phyloP scores from a whole-genome alignment of 192 early-diverging fungal genomes.

The Entomortierella beljakovae region DNA sequence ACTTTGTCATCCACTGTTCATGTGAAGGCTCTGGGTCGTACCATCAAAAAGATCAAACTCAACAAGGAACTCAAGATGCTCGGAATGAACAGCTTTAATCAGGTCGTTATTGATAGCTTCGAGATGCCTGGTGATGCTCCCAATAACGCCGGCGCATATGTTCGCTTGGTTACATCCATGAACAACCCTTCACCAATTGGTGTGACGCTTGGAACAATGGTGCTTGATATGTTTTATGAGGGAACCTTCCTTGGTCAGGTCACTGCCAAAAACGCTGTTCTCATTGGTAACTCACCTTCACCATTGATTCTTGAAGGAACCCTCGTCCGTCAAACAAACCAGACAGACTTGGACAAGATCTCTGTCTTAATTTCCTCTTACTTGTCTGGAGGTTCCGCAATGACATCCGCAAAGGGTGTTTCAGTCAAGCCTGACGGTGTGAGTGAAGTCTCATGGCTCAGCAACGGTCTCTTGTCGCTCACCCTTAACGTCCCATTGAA shows the following conservation, averaged over 20 bases:
- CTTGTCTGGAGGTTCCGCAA: conserved; percentile 58
- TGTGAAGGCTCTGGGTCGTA: conserved; percentile 32
- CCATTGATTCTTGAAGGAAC: conserved; percentile 60
- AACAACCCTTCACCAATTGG: conserved; percentile 66
- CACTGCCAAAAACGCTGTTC: conserved; percentile 54
- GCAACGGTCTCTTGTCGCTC: conserved; percentile 59
- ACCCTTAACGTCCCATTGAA: conserved; percentile 61
- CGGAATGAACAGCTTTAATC: conserved; percentile 62
- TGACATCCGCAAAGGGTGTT: conserved; percentile 62
- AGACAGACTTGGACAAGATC: conserved; percentile 57
- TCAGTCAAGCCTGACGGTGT: conserved; percentile 60
- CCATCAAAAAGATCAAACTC: conserved; percentile 35
- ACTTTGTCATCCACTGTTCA: conserved; percentile 31
- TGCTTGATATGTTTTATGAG: conserved; percentile 60
- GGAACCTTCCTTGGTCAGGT: conserved; percentile 63
- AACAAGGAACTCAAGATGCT: conserved; percentile 44
- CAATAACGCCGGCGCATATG: conserved; percentile 61
- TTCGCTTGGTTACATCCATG: conserved; percentile 63
- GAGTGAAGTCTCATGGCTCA: conserved; percentile 58
- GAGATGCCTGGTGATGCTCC: conserved; percentile 65
- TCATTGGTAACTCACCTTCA: conserved; percentile 55
- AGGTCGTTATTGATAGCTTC: conserved; percentile 63
- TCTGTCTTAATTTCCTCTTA: conserved; percentile 63
- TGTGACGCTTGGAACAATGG: conserved; percentile 66
- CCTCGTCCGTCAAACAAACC: conserved; percentile 60